Percentiles rank a stretch among this genome's conserved stretches.
Conservation (phyloP, 2,329 filamentous ascomycete species). For the Phaeoacremonium minimum region DNA sequence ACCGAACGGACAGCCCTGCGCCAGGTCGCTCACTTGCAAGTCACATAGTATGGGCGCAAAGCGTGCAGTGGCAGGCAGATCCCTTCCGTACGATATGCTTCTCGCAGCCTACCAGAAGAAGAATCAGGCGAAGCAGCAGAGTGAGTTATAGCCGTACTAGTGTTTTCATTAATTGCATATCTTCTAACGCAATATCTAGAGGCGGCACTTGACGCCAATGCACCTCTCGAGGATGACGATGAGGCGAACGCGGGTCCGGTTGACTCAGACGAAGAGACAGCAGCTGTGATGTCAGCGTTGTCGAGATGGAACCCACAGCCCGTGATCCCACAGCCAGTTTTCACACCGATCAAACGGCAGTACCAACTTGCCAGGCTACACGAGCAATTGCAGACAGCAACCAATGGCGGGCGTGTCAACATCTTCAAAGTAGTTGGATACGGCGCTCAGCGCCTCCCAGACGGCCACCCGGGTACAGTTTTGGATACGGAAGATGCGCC, state of each 20-base stretch:
- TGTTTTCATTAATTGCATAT: too few relatives aligned
- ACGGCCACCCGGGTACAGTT: constrained; percentile 39
- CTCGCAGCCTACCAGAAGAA: constrained; percentile 90
- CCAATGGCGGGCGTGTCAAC: constrained; percentile 60
- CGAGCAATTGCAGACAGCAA: constrained; percentile 63
- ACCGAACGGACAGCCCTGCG: constrained; percentile 81
- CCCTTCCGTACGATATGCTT: constrained; percentile 88
- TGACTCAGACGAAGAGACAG: constrained; percentile 92
- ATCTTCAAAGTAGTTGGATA: constrained; percentile 59
- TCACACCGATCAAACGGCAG: constrained; percentile 57
- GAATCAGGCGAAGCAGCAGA: constrained; percentile 97
- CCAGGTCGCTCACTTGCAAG: constrained; percentile 87
- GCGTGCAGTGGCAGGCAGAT: constrained; percentile 79
- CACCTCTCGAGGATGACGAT: constrained; percentile 80
- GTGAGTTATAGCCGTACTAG: constrained; percentile 55
- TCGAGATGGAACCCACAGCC: constrained; percentile 74
- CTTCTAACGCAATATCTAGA: constrained; percentile 62
- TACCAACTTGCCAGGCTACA: constrained; percentile 60
- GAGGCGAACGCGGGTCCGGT: constrained; percentile 76
- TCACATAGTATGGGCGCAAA: constrained; percentile 95
- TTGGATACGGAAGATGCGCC: constrained; percentile 50
- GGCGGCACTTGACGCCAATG: constrained; percentile 90
- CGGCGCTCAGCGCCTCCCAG: constrained; percentile 50
- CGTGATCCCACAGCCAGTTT: constrained; percentile 61
- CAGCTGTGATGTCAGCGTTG: constrained; percentile 79